Evolutionary conservation across 345 rosid species (phyloP), one percentile per base, ranked within the genome.

Genomic region (Arabidopsis suecica): DNA sequence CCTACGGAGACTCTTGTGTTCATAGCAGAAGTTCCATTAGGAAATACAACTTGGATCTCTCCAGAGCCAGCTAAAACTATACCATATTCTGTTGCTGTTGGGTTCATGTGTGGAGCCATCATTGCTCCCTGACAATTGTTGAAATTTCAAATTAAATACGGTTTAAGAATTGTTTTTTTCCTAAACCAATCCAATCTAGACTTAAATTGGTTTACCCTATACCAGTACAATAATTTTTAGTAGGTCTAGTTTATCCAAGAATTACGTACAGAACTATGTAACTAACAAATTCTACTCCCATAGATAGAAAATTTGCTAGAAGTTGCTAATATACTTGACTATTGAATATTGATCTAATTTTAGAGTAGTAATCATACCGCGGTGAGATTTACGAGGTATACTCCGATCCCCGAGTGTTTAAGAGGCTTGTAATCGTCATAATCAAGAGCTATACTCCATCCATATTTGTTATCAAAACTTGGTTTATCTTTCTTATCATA

Each of bases 81-180:
- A 5, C 96, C 97, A n/a, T 87, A 95, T 36, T 95, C 97, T 0
- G 96, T 90, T 0, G 97, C 96, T 4, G 78, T 84, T 12, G 97
- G 96, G 74, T 95, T 95, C 81, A 90, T 82, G 66, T 95, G 98
- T 0, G 98, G 99, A n/a, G 96, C 94, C 96, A 95, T 71, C 99
- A 95, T 92, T 22, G 97, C 84, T 68, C 99, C 99, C 96, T 88
- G 76, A 9, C 32, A 41, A 0, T 5, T 1, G 20, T 75, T 49
- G 8, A 33, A 23, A 36, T 3, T 10, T 4, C 0, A 34, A 11
- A 22, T 72, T 51, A 51, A 10, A 28, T 32, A 64, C 11, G 12
- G 50, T n/a, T 48, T 47, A 37, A 37, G 5, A 7, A 48, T 7
- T 48, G 16, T 44, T 67, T 51, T 22, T 44, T 3, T 7, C 30